Base-by-base conservation (phyloP, 495 filamentous ascomycete genomes). In the Trichoderma reesei region DNA sequence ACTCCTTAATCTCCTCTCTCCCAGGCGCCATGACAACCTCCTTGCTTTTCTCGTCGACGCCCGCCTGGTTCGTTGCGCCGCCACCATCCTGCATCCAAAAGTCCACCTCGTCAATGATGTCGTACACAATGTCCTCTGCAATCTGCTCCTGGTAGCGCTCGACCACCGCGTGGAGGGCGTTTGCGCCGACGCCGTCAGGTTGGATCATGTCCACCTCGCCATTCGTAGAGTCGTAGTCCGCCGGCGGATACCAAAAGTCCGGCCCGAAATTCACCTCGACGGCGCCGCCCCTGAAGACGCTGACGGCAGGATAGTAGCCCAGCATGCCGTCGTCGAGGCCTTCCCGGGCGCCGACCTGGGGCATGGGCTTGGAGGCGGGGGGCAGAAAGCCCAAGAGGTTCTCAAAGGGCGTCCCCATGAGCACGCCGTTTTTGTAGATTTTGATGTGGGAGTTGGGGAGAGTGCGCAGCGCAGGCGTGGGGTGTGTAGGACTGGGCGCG, bases 71-170 rank as follows among this genome's bases (percentile, higher is more conserved):
- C 64, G 74, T 73, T n/a, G 74, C 77, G 67, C 73, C 72, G 26
- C 79, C 78, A 62, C 83, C 80, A 76, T 89, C 87, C 66, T 87
- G 82, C 71, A 85, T 79, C 77, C 88, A 86, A 71, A 90, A 87
- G 70, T 93, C 90, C 56, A 93, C 88, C 72, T 97, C 92, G 72
- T 98, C 95, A 16, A 96, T 80, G 41, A 98, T 81, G 73, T 97
- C 93, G 69, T 91, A 96, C 42, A 92, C 78, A 8, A 97, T 82
- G 71, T 98, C 95, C 75, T 99, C 95, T 3, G 88, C 92, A 67
- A 98, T 93, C 77, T 97, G 92, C 72, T 98, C 94, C 69, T 90
- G 83, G 74, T 91, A 98, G 11, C 94, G 82, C 64, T 96, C 92
- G 6, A 84, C 80, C 31, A 96, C 80, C 1, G 89, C 76, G 39